Conservation (phyloP, 1,139 yeast genomes). For the Geotrichum klebahnii region DNA sequence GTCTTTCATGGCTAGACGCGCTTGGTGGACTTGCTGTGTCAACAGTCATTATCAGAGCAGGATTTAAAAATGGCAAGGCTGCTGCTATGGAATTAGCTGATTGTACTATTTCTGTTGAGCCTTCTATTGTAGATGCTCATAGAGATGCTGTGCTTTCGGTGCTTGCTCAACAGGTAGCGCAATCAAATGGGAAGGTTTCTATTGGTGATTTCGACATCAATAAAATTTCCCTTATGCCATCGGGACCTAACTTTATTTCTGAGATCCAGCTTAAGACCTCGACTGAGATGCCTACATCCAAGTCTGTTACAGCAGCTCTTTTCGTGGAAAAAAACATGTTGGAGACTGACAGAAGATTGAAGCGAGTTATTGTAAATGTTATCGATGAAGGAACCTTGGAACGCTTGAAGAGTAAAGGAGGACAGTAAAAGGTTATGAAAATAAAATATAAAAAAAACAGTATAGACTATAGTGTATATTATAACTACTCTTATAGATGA, state of each 20-base stretch:
- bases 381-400: slow-evolving; percentile 21
- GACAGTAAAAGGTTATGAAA: slow-evolving; percentile 2
- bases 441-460: neutral
- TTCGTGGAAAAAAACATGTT: slow-evolving; percentile 37
- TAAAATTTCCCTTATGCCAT: slow-evolving; percentile 30
- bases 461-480: neutral
- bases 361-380: slow-evolving; percentile 40
- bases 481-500: neutral
- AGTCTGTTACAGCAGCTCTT: slow-evolving; percentile 19
- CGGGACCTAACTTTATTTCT: slow-evolving; percentile 33
- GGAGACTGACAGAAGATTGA: slow-evolving; percentile 38
- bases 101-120: slow-evolving; percentile 33
- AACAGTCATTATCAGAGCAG: slow-evolving; percentile 74
- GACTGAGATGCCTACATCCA: slow-evolving; percentile 2
- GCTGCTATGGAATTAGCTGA: slow-evolving; percentile 78
- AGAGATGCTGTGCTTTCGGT: neutral
- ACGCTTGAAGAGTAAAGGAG: too few relatives aligned
- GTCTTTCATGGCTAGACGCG: slow-evolving; percentile 80
- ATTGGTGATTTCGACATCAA: slow-evolving; percentile 33
- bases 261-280: slow-evolving; percentile 20
- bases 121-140: neutral
- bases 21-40: slow-evolving; percentile 88
- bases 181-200: slow-evolving; percentile 1
- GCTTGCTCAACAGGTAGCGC: slow-evolving; percentile 6
- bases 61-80: slow-evolving; percentile 64